Evolutionary conservation across 1,284 basidiomycete species (phyloP), one percentile per base, ranked within the genome.

Genomic region (Cryptococcus sp.): DNA sequence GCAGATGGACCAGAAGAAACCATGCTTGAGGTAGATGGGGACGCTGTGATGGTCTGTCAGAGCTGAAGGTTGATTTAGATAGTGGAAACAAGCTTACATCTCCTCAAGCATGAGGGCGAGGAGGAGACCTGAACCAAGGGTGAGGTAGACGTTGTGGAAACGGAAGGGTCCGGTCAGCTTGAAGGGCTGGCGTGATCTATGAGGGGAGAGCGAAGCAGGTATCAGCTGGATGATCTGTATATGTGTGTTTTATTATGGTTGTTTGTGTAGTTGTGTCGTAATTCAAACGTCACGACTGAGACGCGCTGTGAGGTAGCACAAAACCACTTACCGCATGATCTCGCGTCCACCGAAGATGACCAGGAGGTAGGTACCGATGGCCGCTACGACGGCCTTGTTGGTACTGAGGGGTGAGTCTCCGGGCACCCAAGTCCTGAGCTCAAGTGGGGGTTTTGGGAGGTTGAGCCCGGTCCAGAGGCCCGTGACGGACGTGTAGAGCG

Each of bases 161-260:
- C 94, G 90, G 82, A 99, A 99, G 63, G 93, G 84, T 51, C 84
- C 79, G 71, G 89, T 93, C 72, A 96, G 87, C 81, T 90, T 90
- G 73, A 85, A 83, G 43, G 88, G 84, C 69, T 83, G 82, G 66
- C 83, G 84, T 76, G 84, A 83, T 79, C 78, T 80, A 55, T 20
- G 16, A 17, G 19, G 19, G 47, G 20, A 23, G 10, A 49, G 23
- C n/a, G 15, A 11, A 6, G 25, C 11, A 48, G 53, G 47, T 43
- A 52, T 51, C 54, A n/a, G n/a, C n/a, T 27, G 19, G 17, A 39
- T 19, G 35, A 25, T n/a, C 27, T 43, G n/a, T 20, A 16, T 45
- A 15, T 6, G 48, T 43, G 47, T 40, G 54, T 41, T 38, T 30
- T 16, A 20, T 20, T 38, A 20, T 35, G 30, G 13, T 13, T 35